phyloP scores from a whole-genome alignment of 2,329 filamentous ascomycete genomes.

The Xylaria multiplex region DNA sequence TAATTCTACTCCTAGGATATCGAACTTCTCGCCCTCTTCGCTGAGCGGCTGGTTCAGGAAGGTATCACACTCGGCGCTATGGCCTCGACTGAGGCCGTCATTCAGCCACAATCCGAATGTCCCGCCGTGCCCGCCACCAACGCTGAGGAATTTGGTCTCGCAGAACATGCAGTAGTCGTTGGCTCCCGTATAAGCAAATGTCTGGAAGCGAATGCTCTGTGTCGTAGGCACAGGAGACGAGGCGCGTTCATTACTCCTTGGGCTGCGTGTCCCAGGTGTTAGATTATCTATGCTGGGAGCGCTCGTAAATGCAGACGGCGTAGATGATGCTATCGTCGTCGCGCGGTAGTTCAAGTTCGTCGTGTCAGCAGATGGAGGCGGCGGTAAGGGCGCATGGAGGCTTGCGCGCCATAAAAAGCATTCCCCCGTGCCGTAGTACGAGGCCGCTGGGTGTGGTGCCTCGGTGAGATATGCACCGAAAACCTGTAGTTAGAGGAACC shows the following conservation, averaged over 20 bases:
- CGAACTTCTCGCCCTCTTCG: constrained; percentile 92
- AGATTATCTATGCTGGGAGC: constrained; percentile 44
- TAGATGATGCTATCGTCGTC: constrained; percentile 52
- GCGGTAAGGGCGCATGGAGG: constrained; percentile 72
- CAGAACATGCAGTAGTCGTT: constrained; percentile 98
- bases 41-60: constrained; percentile 96
- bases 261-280: constrained; percentile 46
- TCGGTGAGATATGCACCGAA: constrained; percentile 97
- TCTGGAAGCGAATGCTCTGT: constrained; percentile 91
- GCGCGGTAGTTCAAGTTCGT: constrained; percentile 57
- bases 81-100: constrained; percentile 81
- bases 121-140: constrained; percentile 85
- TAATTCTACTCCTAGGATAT: constrained; percentile 87
- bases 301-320: constrained; percentile 37
- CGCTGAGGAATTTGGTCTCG: constrained; percentile 76
- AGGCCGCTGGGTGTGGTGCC: constrained; percentile 78
- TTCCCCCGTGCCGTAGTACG: constrained; percentile 96
- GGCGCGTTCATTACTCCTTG: constrained; percentile 42
- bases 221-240: constrained; percentile 46
- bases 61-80: constrained; percentile 85
- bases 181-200: constrained; percentile 93
- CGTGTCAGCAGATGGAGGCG: constrained; percentile 70
- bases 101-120: constrained; percentile 95
- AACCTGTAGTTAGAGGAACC: constrained; percentile 56
- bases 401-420: constrained; percentile 91